These are phyloP conservation scores for Chrysopogon serrulatus DNA, from an alignment of 176 grass and related monocot species.

Conservation along the genomic window DNA sequence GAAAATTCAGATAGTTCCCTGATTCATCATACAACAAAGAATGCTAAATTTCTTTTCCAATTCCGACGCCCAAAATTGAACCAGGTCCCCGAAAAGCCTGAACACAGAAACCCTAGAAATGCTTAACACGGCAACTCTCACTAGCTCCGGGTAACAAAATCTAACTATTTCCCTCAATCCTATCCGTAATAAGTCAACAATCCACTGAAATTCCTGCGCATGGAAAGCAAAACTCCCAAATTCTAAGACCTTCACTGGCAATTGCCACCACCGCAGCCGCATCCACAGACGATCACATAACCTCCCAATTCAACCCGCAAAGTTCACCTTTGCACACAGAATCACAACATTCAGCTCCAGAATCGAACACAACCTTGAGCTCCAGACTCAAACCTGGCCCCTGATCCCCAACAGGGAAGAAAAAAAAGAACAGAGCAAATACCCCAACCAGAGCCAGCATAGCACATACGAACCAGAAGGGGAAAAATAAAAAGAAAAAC, in stretches of 20 bases:
- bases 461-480: not conserved
- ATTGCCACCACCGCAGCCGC: not conserved
- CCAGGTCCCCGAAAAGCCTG: not conserved
- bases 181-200: not conserved
- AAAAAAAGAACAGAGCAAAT: not conserved
- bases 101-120: not conserved
- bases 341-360: not conserved
- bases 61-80: not conserved
- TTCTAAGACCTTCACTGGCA: not conserved
- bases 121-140: not conserved
- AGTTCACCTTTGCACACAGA: not conserved
- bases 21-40: not conserved
- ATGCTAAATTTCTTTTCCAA: not conserved
- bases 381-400: not conserved
- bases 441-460: not conserved
- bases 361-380: too few species aligned
- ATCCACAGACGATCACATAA: not conserved
- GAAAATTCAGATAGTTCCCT: not conserved
- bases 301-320: constrained; percentile 29
- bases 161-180: not conserved
- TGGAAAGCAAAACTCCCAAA: not conserved
- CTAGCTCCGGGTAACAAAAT: not conserved
- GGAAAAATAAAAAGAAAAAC: not conserved
- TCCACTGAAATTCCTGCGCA: not conserved
- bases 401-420: not conserved